Evolutionary conservation across 2,329 filamentous ascomycete genomes (phyloP).

Genomic region (Penicillium oxalicum): DNA sequence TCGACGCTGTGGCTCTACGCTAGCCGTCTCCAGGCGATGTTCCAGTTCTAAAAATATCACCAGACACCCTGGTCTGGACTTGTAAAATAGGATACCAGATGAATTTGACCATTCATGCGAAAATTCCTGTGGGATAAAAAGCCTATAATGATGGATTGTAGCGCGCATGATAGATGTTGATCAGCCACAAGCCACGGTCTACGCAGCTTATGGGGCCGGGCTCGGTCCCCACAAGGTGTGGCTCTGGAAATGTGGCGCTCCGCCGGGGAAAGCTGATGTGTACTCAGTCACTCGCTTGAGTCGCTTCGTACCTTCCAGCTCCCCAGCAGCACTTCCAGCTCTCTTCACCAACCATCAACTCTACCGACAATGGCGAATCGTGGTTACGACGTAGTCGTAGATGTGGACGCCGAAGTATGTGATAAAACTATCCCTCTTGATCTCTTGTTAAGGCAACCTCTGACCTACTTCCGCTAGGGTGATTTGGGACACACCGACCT

Average conservation of each 20-base stretch:
- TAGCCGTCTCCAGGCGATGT: constrained; percentile 20
- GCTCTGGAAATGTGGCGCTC: constrained; percentile 26
- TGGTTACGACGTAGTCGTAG: constrained; percentile 96
- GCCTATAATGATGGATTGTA: too few species aligned
- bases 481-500: constrained; percentile 97
- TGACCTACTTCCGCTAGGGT: constrained; percentile 53
- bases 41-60: constrained; percentile 14
- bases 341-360: constrained; percentile 13
- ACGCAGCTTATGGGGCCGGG: too few species aligned
- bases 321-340: constrained; percentile 14
- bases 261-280: constrained; percentile 29
- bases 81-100: too few species aligned
- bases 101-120: too few species aligned
- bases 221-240: constrained; percentile 17
- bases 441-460: neutral
- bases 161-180: too few species aligned
- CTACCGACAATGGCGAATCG: constrained; percentile 62
- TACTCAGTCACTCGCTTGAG: constrained; percentile 12
- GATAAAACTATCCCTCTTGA: neutral
- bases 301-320: constrained; percentile 16
- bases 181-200: too few species aligned
- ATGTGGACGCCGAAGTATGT: constrained; percentile 87
- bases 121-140: too few species aligned
- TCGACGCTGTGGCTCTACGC: constrained; percentile 30
- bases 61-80: too few species aligned